Conservation (phyloP, 2,329 filamentous ascomycete species). For the Colletotrichum tanaceti region DNA sequence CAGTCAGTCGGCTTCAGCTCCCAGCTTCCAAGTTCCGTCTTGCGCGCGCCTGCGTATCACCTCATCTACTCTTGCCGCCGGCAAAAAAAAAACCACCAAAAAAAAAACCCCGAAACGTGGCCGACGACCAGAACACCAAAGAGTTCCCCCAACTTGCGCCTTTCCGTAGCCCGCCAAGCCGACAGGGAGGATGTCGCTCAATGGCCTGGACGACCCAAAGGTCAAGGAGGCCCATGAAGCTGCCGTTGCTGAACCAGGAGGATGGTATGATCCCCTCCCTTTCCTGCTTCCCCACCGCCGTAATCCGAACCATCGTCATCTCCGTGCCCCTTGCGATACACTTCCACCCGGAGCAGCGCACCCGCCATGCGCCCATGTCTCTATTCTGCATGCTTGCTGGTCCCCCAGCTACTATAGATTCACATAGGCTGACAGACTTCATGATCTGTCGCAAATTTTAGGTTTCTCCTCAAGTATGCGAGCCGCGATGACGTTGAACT, state of each 20-base stretch:
- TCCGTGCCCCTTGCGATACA: constrained; percentile 4
- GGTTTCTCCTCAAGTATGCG: constrained; percentile 94
- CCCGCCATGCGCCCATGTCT: constrained; percentile 33
- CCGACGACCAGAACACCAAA: constrained; percentile 13
- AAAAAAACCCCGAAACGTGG: background rate
- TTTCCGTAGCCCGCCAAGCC: constrained; percentile 20
- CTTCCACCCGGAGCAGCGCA: constrained; percentile 6
- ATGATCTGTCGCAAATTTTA: constrained; percentile 53
- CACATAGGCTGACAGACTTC: constrained; percentile 24
- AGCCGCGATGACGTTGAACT: constrained; percentile 89
- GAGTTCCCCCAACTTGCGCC: background rate
- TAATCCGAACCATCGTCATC: constrained; percentile 9
- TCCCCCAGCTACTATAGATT: constrained; percentile 6
- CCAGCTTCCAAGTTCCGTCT: background rate
- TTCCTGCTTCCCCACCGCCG: constrained; percentile 35
- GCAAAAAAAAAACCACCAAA: constrained; percentile 2
- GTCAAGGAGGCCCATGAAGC: constrained; percentile 87
- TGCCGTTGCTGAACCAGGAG: constrained; percentile 84
- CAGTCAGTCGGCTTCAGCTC: constrained; percentile 22
- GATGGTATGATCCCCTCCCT: constrained; percentile 76
- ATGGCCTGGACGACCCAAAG: constrained; percentile 86
- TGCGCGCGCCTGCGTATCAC: constrained; percentile 4
- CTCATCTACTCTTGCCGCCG: constrained; percentile 6
- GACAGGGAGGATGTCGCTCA: constrained; percentile 80
- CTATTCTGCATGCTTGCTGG: constrained; percentile 28